Evolutionary conservation across 1,284 basidiomycete genomes (phyloP).

Genomic region (Fistulinella staudtii): DNA sequence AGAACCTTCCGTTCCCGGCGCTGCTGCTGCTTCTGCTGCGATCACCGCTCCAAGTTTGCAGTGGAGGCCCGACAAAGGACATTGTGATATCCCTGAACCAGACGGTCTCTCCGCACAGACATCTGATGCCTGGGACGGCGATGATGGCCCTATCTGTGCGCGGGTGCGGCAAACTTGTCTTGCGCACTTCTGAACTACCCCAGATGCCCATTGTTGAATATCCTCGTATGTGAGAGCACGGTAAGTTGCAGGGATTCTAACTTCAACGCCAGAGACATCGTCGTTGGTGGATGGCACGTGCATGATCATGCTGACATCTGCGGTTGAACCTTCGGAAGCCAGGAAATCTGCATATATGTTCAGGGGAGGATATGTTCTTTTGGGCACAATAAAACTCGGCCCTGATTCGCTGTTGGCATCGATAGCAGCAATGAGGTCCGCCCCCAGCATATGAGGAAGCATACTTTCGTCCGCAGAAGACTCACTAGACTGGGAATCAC

Average conservation of each 20-base stretch:
- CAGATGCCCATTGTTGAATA: conserved; percentile 24
- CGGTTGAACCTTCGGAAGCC: conserved; percentile 17
- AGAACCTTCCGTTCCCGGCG: not conserved
- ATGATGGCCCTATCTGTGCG: conserved; percentile 10
- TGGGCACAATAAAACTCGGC: conserved; percentile 10
- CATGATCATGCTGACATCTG: conserved; percentile 24
- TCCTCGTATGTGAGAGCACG: conserved; percentile 22
- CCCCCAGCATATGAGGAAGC: conserved; percentile 25
- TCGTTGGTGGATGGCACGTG: conserved; percentile 18
- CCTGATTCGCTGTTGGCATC: conserved; percentile 29
- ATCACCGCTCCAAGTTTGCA: conserved; percentile 20
- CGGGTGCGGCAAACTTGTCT: conserved; percentile 17
- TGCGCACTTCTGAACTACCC: conserved; percentile 26
- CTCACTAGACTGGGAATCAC: conserved; percentile 20
- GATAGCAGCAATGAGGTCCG: conserved; percentile 28
- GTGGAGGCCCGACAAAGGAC: conserved; percentile 39
- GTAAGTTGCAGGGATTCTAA: conserved; percentile 5
- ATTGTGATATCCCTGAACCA: conserved; percentile 34
- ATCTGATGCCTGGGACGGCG: conserved; percentile 28
- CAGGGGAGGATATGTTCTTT: not conserved
- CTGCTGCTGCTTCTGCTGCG: not conserved
- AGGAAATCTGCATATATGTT: conserved; percentile 10
- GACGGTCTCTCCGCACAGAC: conserved; percentile 29
- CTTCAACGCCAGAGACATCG: conserved; percentile 11
- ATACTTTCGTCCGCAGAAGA: conserved; percentile 21